Base-by-base conservation (phyloP, 225 moss, liverwort and hornwort genomes). In the Marchantia polymorpha region DNA sequence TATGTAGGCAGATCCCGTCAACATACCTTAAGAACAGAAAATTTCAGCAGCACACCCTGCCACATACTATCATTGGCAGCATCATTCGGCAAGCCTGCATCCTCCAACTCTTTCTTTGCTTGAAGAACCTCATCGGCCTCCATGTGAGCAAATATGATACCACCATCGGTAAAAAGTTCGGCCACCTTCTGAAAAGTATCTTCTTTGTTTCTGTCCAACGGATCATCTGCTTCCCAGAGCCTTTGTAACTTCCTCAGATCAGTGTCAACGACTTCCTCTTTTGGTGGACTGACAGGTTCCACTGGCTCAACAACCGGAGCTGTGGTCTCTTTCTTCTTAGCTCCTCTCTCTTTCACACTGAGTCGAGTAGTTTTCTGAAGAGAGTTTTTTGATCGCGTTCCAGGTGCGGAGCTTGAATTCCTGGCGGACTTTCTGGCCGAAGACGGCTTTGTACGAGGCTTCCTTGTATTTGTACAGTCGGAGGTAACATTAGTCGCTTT, bases 81-180 rank as follows among this genome's bases (percentile, higher is more conserved):
- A 88, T 88, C 88, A 29, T 85, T 83, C 2, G 88, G 88, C 63
- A 88, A 81, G 16, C 83, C 81, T 66, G 88, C 85, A 81, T 88
- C 88, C 81, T 88, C 83, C 27, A 88, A 69, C 78, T 88, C 88
- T 48, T 88, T 88, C 75, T 83, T 88, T 25, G 88, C 88, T 75
- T 85, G 83, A 61, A 88, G 83, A 52, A 88, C 88, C 79, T 88
- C 88, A 77, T 88, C 85, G 79, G 88, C 85, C 68, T 88, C 88
- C 88, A 88, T 88, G 68, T 88, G 88, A 67, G 88, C 88, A 77
- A 83, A 88, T 30, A 88, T 88, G 47, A 88, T 88, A 3, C 88
- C 88, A 12, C 88, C 88, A 5, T 81, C 85, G 7, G 88, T 88
- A 54, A 88, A 88, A 14, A 88, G 83, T 58, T 88, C 88, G 15